Evolutionary conservation across 192 early-diverging fungal genomes (phyloP), one percentile per base, ranked within the genome.

Genomic region (Chytriomyces sp.): DNA sequence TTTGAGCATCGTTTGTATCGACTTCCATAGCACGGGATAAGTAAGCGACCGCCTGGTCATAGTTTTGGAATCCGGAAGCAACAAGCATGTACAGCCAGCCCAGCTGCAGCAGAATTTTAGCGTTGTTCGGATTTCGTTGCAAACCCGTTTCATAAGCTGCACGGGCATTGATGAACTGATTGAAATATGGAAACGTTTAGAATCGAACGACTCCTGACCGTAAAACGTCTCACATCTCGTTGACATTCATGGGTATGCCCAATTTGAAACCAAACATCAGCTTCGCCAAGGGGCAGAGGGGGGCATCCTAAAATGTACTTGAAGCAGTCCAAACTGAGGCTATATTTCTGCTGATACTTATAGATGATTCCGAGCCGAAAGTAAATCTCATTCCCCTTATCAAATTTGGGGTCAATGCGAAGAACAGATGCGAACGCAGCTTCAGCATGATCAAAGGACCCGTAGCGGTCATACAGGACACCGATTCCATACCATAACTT

Each of bases 401-500:
- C 97, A 80, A 96, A 99, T 73, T 92, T 91, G 18, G 96, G 93
- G 63, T 98, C 96, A 92, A 97, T 95, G 61, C 89, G 86, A 84
- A 99, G 94, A 20, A 97, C 97, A 1, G 95, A 93, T 0, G 93
- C 85, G 73, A 98, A 98, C 0, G 96, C 96, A 77, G 98, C 96
- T 67, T 98, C 96, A 7, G 98, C 98, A 79, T 96, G 93, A 67
- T 99, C 96, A 57, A 94, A 92, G 5, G 96, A 98, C 18, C 95
- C 96, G 76, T 97, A 99, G 43, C 96, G 91, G 79, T 98, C 97
- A 77, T 99, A 98, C 7, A 98, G 84, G 71, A 97, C 98, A 45
- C 96, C 98, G 61, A 98, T 98, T 9, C 97, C 97, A 76, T 98
- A 99, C 98, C 98, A 99, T 43, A 99, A 90, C 80, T 97, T 96